Conservation (phyloP, 176 grass and related monocot genomes). For the Ensete glaucum region DNA sequence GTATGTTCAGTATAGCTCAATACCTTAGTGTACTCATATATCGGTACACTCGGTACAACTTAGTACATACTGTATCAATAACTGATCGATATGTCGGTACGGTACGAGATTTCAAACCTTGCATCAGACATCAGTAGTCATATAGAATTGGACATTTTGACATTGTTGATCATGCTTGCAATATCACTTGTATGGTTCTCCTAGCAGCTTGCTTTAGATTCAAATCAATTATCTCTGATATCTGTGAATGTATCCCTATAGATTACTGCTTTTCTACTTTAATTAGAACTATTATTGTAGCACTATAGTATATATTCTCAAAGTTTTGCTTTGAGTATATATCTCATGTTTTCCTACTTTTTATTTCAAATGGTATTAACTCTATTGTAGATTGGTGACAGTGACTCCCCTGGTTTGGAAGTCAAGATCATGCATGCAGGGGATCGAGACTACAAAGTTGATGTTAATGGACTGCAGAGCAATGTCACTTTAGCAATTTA, state of each 20-base stretch:
- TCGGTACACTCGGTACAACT: too few relatives aligned
- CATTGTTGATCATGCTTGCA: neutral
- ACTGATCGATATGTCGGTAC: too few relatives aligned
- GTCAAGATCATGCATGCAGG: slow-evolving; percentile 58
- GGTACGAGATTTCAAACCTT: neutral
- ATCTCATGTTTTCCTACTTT: neutral
- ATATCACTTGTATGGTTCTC: neutral
- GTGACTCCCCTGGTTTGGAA: slow-evolving; percentile 46
- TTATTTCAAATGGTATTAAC: slow-evolving; percentile 7
- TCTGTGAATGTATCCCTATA: slow-evolving; percentile 17
- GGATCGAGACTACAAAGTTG: slow-evolving; percentile 50
- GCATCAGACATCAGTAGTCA: neutral
- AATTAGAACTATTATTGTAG: neutral
- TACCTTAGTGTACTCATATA: too few relatives aligned
- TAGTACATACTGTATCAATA: too few relatives aligned
- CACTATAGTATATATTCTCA: neutral
- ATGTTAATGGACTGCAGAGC: slow-evolving; percentile 67
- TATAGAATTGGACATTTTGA: neutral
- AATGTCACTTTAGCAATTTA: slow-evolving; percentile 68
- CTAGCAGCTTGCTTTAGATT: neutral
- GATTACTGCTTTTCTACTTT: neutral
- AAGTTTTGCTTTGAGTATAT: neutral
- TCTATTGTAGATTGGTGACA: slow-evolving; percentile 50
- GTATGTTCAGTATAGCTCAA: too few relatives aligned
- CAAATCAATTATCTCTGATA: neutral